phyloP scores from a whole-genome alignment of 176 grass and related monocot species.

The Pontederia paniculata region DNA sequence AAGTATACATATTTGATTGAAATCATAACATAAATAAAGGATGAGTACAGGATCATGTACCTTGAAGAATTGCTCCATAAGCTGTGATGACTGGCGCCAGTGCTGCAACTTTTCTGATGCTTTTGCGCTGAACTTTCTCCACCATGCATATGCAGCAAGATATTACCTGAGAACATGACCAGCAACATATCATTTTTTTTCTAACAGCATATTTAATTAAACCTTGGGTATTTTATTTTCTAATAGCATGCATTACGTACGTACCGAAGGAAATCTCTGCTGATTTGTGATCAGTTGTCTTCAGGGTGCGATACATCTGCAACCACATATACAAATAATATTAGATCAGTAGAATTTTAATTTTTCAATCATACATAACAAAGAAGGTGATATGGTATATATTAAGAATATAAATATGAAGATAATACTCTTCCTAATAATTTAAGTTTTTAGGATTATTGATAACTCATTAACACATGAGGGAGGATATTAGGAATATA shows the following conservation, averaged over 20 bases:
- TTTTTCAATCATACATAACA: too few species aligned
- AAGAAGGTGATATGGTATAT: too few species aligned
- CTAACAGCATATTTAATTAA: background rate
- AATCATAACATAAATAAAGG: too few species aligned
- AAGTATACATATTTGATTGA: too few species aligned
- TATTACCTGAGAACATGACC: background rate
- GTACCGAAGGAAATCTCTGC: background rate
- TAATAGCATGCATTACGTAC: background rate
- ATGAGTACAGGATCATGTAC: background rate
- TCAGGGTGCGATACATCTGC: conserved; percentile 2
- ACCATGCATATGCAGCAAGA: background rate
- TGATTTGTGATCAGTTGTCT: background rate
- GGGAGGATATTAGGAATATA: too few species aligned
- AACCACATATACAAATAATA: background rate
- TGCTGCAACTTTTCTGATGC: background rate
- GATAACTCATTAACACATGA: too few species aligned
- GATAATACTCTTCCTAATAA: too few species aligned
- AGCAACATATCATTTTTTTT: background rate
- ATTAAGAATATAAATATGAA: too few species aligned
- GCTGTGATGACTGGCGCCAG: background rate
- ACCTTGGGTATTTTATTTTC: too few species aligned
- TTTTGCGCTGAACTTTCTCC: too few species aligned
- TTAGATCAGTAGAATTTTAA: too few species aligned
- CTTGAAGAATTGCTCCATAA: background rate
- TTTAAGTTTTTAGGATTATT: too few species aligned